Base-by-base conservation (phyloP, 2,329 filamentous ascomycete species). In the Aspergillus pseudotamarii region DNA sequence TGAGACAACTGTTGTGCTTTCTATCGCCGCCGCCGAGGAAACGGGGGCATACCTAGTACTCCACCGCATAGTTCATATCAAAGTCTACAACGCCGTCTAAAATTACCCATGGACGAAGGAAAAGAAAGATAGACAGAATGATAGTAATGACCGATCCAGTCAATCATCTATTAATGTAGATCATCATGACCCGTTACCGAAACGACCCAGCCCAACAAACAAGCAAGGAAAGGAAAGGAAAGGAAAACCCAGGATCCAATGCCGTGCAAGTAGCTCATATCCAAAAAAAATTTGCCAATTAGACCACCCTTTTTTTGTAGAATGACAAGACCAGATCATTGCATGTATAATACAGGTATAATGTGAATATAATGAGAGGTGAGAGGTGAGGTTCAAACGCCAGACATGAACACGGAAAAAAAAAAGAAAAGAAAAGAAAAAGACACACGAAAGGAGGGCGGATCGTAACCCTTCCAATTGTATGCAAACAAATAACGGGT, bases 321-420 rank as follows among this genome's bases (percentile, higher is more conserved):
- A 59, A 64, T 64, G 64, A 66, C 59, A 58, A 57, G 53, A 59
- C 59, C 60, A 63, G 57, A 67, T 60, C 60, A 64, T 57, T 55
- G 63, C 61, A 61, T 68, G 57, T 73, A 74, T 72, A 75, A 71
- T 77, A 77, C 72, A 76, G 48, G 62, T 43, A 53, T 50, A 68
- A 38, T 14, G 36, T 55, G 28, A 55, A 55, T 38, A 55, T 66
- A 63, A 63, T 65, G 74, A 76, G 73, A 76, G 73, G 70, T 73
- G 74, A 75, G 75, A 77, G 68, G 67, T 69, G 61, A 66, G 38
- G 26, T 55, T 41, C 51, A 23, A 71, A 69, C 66, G 66, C 66
- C 66, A 46, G 58, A 21, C 57, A 63, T 58, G 43, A 43, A 60
- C 50, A 45, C 14, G 28, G 54, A 62, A 64, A 66, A 10, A 14